phyloP scores from a whole-genome alignment of 2,329 filamentous ascomycete species.

The Diaporthe australafricana region DNA sequence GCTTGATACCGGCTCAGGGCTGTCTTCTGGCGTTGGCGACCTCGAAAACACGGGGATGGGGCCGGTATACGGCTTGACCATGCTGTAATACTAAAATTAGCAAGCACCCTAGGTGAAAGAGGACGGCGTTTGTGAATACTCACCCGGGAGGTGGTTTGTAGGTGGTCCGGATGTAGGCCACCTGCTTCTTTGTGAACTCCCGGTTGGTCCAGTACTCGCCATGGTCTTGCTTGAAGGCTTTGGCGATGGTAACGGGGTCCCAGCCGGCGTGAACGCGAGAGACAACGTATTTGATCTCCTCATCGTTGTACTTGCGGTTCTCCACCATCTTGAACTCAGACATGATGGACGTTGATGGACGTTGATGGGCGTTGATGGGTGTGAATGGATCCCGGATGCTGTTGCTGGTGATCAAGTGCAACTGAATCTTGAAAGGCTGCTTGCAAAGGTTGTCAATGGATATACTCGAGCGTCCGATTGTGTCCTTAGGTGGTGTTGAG shows the following conservation, averaged over 20 bases:
- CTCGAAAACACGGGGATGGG: conserved; percentile 25
- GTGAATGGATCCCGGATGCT: background rate
- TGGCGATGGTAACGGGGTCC: conserved; percentile 25
- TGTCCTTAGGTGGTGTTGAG: no score
- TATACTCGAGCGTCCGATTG: background rate
- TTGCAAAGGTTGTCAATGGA: background rate
- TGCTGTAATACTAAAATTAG: background rate
- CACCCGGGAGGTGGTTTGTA: conserved; percentile 31
- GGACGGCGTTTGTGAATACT: background rate
- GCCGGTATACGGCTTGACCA: conserved; percentile 21
- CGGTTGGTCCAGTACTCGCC: conserved; percentile 20
- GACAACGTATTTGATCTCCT: conserved; percentile 33
- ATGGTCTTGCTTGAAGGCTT: conserved; percentile 32
- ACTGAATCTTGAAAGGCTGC: background rate
- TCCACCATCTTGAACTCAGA: conserved; percentile 30
- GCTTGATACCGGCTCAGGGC: background rate
- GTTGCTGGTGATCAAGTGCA: background rate
- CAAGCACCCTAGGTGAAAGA: no score
- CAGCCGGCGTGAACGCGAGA: conserved; percentile 22
- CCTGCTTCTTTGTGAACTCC: conserved; percentile 33
- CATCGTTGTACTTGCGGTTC: conserved; percentile 33
- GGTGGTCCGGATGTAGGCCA: conserved; percentile 29
- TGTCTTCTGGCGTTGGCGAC: background rate
- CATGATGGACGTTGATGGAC: background rate
- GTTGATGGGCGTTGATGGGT: no score